These are phyloP conservation scores for Lichtheimia hyalospora DNA, from an alignment of 371 early-diverging fungal genomes.

Conservation along the genomic window DNA sequence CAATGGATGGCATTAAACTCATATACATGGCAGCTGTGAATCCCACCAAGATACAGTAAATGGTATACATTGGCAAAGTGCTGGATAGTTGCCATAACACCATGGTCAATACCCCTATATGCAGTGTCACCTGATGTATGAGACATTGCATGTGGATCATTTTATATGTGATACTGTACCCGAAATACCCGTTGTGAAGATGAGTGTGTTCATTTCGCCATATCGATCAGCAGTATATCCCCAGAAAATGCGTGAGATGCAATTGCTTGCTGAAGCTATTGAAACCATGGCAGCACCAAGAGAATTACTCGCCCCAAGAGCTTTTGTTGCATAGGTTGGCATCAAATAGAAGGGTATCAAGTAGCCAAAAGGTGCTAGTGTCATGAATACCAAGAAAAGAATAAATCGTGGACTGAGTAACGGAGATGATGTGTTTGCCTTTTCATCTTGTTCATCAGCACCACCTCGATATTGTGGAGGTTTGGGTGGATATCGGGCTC, in stretches of 20 bases:
- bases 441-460: too few species aligned
- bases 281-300: constrained; percentile 14
- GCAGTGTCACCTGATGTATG: too few species aligned
- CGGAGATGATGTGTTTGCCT: too few species aligned
- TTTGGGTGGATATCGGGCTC: constrained; percentile 31
- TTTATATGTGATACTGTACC: too few species aligned
- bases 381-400: constrained; percentile 32
- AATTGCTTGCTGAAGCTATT: constrained; percentile 20
- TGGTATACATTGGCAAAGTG: too few species aligned
- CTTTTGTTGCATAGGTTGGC: constrained; percentile 13
- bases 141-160: too few species aligned
- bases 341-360: constrained; percentile 25
- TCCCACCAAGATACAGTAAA: too few species aligned
- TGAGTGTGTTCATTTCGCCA: constrained; percentile 3
- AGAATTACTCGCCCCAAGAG: constrained; percentile 3
- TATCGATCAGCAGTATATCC: constrained; percentile 31
- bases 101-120: too few species aligned
- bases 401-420: constrained; percentile 12
- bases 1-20: too few species aligned
- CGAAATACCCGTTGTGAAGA: too few species aligned
- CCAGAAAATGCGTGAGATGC: constrained; percentile 14
- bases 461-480: not conserved
- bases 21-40: too few species aligned
- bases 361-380: constrained; percentile 47
- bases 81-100: too few species aligned